Evolutionary conservation across 2,329 filamentous ascomycete species (phyloP).

Genomic region (Alternaria metachromatica): DNA sequence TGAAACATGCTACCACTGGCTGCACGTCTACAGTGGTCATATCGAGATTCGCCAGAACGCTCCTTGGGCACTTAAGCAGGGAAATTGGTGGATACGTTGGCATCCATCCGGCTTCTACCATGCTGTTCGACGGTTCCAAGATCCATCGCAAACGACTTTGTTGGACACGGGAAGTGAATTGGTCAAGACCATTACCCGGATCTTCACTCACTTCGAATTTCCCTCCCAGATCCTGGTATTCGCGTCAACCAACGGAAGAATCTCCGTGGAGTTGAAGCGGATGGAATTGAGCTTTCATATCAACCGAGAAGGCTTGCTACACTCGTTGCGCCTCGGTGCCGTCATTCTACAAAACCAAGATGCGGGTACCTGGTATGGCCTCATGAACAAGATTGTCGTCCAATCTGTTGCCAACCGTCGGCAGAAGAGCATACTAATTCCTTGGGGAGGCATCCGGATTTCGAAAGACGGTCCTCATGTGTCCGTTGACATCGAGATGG

Average conservation of each 20-base stretch:
- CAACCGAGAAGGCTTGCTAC: constrained; percentile 51
- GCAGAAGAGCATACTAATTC: constrained; percentile 62
- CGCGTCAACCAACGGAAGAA: constrained; percentile 46
- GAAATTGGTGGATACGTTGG: constrained; percentile 53
- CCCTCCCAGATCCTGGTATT: constrained; percentile 54
- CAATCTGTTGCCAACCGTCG: constrained; percentile 51
- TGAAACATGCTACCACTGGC: constrained; percentile 65
- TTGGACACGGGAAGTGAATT: constrained; percentile 59
- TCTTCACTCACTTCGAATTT: constrained; percentile 61
- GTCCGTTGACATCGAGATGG: constrained; percentile 44
- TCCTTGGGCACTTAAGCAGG: constrained; percentile 49
- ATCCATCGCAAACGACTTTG: constrained; percentile 46
- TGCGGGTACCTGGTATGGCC: constrained; percentile 65
- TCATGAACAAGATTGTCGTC: constrained; percentile 65
- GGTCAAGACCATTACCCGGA: constrained; percentile 48
- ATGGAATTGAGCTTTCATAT: constrained; percentile 63
- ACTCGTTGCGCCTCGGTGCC: constrained; percentile 58
- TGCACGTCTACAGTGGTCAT: constrained; percentile 55
- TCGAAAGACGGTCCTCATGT: constrained; percentile 50
- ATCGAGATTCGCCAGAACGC: constrained; percentile 61
- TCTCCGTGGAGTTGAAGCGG: constrained; percentile 60
- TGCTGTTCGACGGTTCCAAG: constrained; percentile 13
- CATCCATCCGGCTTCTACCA: constrained; percentile 19
- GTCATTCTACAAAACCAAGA: constrained; percentile 63
- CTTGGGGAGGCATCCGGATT: constrained; percentile 52